Conservation (phyloP, 352 stramenopile species). For the Aphanomyces invadans region DNA sequence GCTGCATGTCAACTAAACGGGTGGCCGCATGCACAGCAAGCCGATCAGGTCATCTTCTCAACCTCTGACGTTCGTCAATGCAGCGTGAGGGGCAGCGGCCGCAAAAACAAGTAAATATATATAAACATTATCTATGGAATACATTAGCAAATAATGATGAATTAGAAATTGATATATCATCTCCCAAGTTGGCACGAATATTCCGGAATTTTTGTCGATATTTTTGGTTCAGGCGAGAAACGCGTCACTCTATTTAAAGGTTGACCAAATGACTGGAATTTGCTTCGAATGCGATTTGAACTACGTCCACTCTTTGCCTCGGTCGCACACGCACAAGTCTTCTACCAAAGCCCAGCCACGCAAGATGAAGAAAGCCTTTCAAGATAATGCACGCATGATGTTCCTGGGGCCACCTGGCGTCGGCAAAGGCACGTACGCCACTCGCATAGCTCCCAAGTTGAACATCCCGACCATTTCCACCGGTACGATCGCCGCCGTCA, state of each 20-base stretch:
- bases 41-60: too few species aligned
- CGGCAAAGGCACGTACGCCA: constrained; percentile 87
- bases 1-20: too few species aligned
- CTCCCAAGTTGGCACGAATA: too few species aligned
- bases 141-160: not conserved
- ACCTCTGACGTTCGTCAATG: too few species aligned
- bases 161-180: too few species aligned
- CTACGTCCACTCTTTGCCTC: not conserved
- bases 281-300: not conserved
- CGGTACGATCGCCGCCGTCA: constrained; percentile 18
- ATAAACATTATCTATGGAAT: too few species aligned
- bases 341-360: not conserved
- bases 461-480: constrained; percentile 86
- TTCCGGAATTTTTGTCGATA: too few species aligned
- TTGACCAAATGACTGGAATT: not conserved
- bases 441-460: constrained; percentile 75
- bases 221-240: too few species aligned
- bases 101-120: too few species aligned
- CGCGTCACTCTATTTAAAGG: too few species aligned
- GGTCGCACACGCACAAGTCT: not conserved
- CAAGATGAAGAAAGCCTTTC: constrained; percentile 9
- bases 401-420: constrained; percentile 84
- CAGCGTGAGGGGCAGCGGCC: too few species aligned
- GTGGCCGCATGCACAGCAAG: too few species aligned
- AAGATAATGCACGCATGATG: constrained; percentile 44